Evolutionary conservation across 768 basidiomycete genomes (phyloP), one percentile per base, ranked within the genome.

Genomic region (Agaricus bisporus): DNA sequence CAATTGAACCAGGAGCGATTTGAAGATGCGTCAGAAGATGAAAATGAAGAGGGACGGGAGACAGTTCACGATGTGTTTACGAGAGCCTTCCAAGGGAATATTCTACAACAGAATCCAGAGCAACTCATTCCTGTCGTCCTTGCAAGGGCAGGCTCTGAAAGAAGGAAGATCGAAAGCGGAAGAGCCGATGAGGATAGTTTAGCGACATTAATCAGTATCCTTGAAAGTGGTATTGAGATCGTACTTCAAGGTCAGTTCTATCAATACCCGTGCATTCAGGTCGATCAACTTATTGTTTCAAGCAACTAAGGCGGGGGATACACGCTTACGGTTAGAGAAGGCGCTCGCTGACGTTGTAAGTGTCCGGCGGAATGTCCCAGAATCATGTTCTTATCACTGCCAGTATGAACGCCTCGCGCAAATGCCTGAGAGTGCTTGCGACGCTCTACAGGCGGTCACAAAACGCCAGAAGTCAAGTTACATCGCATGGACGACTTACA

Each of bases 301-400:
- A 89, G 86, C 78, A 28, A 80, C 81, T 0, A 76, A 79, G 56
- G 64, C 71, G 3, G 91, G 92, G 2, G 95, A 98, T 67, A 73
- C 85, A 2, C 80, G 82, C 41, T 71, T 91, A 46, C 80, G 88
- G 44, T 69, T 98, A 28, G 95, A 99, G 65, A 93, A 88, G 60
- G 91, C 85, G 64, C 73, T 95, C 15, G 77, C 85, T 38, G 78
- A 80, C 43, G 71, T 90, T 46, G 95, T 95, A 63, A 58, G 88
- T 76, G 5, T 12, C 44, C 29, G 32, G 26, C 25, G 18, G 25
- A 26, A 9, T 38, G 48, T 18, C 38, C 38, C 12, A 50, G 28
- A 32, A 51, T 38, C 49, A 4, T 35, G n/a, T 50, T 42, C 42
- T 46, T 35, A 41, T 35, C 26, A 35, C 7, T 15, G 8, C 26